Evolutionary conservation across 257 asterid species (phyloP), one percentile per base, ranked within the genome.

Genomic region (Scutellaria baicalensis): DNA sequence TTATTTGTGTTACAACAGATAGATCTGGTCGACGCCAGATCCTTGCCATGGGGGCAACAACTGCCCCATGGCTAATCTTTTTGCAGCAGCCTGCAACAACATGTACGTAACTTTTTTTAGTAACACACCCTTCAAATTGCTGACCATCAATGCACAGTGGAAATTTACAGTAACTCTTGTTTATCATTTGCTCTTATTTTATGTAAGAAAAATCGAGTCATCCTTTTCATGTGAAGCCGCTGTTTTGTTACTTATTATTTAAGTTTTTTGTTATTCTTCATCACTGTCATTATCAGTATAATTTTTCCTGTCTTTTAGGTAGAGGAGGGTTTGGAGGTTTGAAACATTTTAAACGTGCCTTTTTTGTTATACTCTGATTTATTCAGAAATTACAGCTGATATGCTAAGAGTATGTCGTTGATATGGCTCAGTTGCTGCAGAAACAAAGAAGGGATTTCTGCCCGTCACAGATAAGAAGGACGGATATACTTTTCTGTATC

Each of bases 381-480:
- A 17, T 71, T 18, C 49, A 47, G 13, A 11, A 27, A 18, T 51
- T 27, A 64, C 54, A 79, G 71, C 81, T 78, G 88, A 76, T 56
- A 75, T 76, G 84, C 90, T 83, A 80, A 82, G 78, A 69, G 64
- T 81, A 77, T 81, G 69, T 78, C 62, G 66, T 86, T 90, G 87
- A 82, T 83, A 67, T 88, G 84, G 75, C 78, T 90, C 96, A 93
- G 97, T 88, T 83, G 95, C 96, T 84, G 92, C 95, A 84, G 96
- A 88, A 88, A 45, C 78, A 69, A 89, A 86, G 84, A 89, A 92
- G 81, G 98, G 96, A 68, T 92, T 88, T 80, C 75, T 84, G 70
- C 49, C 81, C 6, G 92, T 86, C 77, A 82, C 84, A 6, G 95
- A 93, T 85, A 89, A 84, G 75, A 91, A 88, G 79, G 96, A 93